Conservation (phyloP, 805 yeast species). For the Ogataea naganishii region DNA sequence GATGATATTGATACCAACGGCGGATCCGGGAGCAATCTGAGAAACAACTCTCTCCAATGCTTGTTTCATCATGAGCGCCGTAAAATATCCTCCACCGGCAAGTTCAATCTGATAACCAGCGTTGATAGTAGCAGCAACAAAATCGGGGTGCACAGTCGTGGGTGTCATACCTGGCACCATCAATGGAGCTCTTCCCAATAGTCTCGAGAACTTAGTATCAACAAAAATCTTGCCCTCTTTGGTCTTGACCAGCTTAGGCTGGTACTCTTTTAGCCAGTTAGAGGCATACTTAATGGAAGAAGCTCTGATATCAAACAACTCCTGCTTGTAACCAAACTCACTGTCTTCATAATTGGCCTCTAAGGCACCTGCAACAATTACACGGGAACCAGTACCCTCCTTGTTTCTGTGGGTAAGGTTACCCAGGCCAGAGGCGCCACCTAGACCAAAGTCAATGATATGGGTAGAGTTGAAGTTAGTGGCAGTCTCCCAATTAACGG, state of each 20-base stretch:
- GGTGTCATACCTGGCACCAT: constrained; percentile 99
- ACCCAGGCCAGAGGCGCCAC: constrained; percentile 96
- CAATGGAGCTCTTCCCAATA: constrained; percentile 90
- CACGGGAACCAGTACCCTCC: constrained; percentile 96
- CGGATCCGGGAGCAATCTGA: constrained; percentile 73
- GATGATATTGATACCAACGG: constrained; percentile 85
- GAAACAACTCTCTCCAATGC: constrained; percentile 72
- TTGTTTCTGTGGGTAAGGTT: constrained; percentile 93
- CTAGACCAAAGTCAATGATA: constrained; percentile 96
- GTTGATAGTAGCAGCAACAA: constrained; percentile 87
- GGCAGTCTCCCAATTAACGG: constrained; percentile 93
- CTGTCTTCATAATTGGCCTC: constrained; percentile 60
- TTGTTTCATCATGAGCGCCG: constrained; percentile 55
- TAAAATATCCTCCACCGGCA: constrained; percentile 98
- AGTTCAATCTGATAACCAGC: constrained; percentile 97
- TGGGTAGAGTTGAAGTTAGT: constrained; percentile 80
- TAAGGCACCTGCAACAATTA: constrained; percentile 87
- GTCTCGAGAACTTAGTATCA: constrained; percentile 88
- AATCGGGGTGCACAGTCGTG: constrained; percentile 88
- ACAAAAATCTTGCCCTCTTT: constrained; percentile 68
- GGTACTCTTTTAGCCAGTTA: constrained; percentile 84
- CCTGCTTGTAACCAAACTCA: constrained; percentile 94
- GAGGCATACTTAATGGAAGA: constrained; percentile 69
- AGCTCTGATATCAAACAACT: constrained; percentile 67
- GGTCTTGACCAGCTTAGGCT: constrained; percentile 79